phyloP scores from a whole-genome alignment of 1,139 yeast species.

The Pichia sp. region DNA sequence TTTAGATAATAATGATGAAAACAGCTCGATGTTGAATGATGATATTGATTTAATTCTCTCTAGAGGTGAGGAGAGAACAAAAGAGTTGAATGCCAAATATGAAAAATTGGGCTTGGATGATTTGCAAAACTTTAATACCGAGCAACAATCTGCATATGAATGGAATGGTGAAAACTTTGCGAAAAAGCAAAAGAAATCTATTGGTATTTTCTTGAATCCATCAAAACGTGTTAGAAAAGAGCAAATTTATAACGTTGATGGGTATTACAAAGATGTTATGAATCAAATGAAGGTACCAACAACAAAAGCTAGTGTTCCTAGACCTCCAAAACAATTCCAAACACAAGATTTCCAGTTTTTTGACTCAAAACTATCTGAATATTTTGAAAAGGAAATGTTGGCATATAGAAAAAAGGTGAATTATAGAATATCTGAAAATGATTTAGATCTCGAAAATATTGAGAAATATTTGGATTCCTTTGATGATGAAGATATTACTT shows the following conservation, averaged over 20 bases:
- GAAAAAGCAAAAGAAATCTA: constrained; percentile 45
- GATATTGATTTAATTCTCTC: constrained; percentile 66
- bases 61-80: constrained; percentile 77
- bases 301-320: constrained; percentile 43
- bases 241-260: constrained; percentile 79
- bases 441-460: constrained; percentile 29
- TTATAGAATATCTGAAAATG: constrained; percentile 48
- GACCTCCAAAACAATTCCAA: constrained; percentile 65
- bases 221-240: constrained; percentile 87
- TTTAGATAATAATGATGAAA: constrained; percentile 39
- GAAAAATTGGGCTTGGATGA: constrained; percentile 86
- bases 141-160: constrained; percentile 71
- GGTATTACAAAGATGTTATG: constrained; percentile 76
- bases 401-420: constrained; percentile 67
- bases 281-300: constrained; percentile 32
- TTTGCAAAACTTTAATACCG: constrained; percentile 80
- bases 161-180: constrained; percentile 97
- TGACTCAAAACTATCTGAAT: constrained; percentile 52
- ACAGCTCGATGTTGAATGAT: constrained; percentile 36
- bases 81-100: constrained; percentile 67
- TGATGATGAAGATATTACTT: background rate
- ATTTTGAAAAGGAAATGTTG: constrained; percentile 73
- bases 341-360: constrained; percentile 88
- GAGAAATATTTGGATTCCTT: constrained; percentile 35
- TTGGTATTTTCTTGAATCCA: constrained; percentile 75